phyloP scores from a whole-genome alignment of 805 yeast genomes.

The Cyberlindnera saturnus region DNA sequence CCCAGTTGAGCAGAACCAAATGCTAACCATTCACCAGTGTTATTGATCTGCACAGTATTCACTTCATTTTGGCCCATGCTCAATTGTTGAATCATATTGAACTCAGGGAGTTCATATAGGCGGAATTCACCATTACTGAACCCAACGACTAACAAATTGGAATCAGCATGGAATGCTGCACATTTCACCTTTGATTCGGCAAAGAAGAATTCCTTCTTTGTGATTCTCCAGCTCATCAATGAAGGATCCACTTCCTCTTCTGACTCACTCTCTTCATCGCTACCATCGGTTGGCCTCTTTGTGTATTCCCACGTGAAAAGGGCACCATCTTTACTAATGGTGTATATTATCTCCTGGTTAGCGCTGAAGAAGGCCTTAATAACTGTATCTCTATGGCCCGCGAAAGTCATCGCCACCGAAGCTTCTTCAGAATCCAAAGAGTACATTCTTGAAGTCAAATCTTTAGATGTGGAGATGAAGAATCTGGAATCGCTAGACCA shows the following conservation, averaged over 20 bases:
- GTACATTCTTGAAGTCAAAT: constrained; percentile 80
- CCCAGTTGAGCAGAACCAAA: constrained; percentile 89
- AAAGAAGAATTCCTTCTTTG: constrained; percentile 66
- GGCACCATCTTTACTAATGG: constrained; percentile 93
- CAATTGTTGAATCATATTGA: constrained; percentile 74
- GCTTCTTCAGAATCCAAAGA: constrained; percentile 67
- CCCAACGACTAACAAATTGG: constrained; percentile 79
- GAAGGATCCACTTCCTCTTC: constrained; percentile 34
- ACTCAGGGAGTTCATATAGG: constrained; percentile 79
- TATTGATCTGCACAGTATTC: constrained; percentile 72
- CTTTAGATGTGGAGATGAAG: constrained; percentile 80
- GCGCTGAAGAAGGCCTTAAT: constrained; percentile 79
- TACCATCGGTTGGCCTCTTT: constrained; percentile 41
- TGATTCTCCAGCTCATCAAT: constrained; percentile 72
- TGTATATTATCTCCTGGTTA: constrained; percentile 86
- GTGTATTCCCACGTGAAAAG: constrained; percentile 87
- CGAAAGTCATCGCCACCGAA: constrained; percentile 75
- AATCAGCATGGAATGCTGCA: constrained; percentile 71
- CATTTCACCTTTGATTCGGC: constrained; percentile 69
- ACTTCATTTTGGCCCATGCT: constrained; percentile 90
- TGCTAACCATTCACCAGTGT: constrained; percentile 93
- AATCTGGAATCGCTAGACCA: constrained; percentile 94
- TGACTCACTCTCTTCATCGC: constrained; percentile 35
- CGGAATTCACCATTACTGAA: constrained; percentile 88
- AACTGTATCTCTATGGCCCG: constrained; percentile 91